Evolutionary conservation across 2,329 filamentous ascomycete genomes (phyloP), one percentile per base, ranked within the genome.

Genomic region (Penicillium palitans): DNA sequence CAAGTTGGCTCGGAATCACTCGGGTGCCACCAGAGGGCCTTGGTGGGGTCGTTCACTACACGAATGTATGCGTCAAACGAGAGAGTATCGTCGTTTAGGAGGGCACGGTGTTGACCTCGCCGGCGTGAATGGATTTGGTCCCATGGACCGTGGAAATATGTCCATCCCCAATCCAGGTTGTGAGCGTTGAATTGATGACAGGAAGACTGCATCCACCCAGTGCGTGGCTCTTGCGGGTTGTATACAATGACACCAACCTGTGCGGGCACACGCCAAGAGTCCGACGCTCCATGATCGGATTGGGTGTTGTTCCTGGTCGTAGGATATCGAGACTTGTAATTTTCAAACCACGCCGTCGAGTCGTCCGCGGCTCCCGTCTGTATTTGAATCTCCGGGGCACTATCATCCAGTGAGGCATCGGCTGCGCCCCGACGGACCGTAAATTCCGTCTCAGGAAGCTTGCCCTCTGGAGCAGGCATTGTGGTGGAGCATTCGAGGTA

Each of bases 161-260:
- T 84, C 84, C 84, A 87, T 2, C 85, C 85, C 80, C 84, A 87
- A 64, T 88, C 85, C 13, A 84, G 72, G 42, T 83, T 84, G 52
- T 81, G 76, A 33, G 79, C 78, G 64, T 82, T 83, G 71, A 86
- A 88, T 55, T 85, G 83, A 69, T 87, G 84, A 47, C 80, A 78
- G 42, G 83, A 84, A 13, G 80, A 82, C 55, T 83, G 79, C 66
- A 79, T 80, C 68, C 81, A 81, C 57, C 83, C 79, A 5, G 84
- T 83, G 7, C 84, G 80, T 46, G 85, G 85, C 64, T 87, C 85
- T 27, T 79, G 76, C 0, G 85, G 85, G 61, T 88, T 88, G 75
- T 87, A 87, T 48, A 87, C 74, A 47, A 87, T 80, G 25, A 87
- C 80, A 40, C 81, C 82, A 37, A 87, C 78, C 68, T 87, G 85